Percentiles rank a stretch among this genome's conserved stretches.
phyloP scores from a whole-genome alignment of 208 protist genomes.

The Leishmania amazonensis region DNA sequence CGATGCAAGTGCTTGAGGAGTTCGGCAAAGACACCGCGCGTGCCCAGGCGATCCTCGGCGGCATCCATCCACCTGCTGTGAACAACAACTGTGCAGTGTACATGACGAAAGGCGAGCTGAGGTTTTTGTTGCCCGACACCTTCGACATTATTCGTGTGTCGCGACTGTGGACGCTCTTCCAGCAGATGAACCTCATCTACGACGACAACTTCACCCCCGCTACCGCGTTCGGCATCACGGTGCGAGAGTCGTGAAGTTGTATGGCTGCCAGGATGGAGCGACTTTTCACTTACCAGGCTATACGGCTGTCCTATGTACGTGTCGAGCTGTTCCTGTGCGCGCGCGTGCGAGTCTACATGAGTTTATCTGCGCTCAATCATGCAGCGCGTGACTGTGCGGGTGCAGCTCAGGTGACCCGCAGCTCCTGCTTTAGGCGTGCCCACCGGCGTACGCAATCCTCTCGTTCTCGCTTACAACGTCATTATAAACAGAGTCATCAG shows the following conservation, averaged over 20 bases:
- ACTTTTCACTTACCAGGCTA: neutral
- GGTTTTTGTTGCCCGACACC: slow-evolving; percentile 67
- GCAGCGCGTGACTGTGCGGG: neutral
- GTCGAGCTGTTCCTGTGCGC: neutral
- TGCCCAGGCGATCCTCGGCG: slow-evolving; percentile 62
- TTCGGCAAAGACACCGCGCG: slow-evolving; percentile 73
- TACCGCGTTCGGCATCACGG: slow-evolving; percentile 84
- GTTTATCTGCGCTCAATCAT: neutral
- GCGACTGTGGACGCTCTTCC: slow-evolving; percentile 88
- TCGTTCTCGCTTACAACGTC: neutral
- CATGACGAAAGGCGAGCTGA: slow-evolving; percentile 92
- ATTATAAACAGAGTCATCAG: neutral
- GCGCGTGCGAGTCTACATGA: neutral
- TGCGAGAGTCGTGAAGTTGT: slow-evolving; percentile 8
- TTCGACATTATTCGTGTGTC: slow-evolving; percentile 90
- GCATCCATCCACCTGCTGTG: slow-evolving; percentile 83
- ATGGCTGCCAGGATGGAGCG: neutral
- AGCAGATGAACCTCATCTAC: slow-evolving; percentile 87
- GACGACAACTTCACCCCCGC: slow-evolving; percentile 82
- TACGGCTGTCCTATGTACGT: neutral
- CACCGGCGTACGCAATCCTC: neutral
- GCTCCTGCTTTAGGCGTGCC: neutral
- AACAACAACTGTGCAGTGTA: slow-evolving; percentile 85
- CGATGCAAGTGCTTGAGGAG: slow-evolving; percentile 56
- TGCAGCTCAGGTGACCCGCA: neutral